Percentiles rank a stretch among this genome's conserved stretches.
These are phyloP conservation scores for Maudiozyma pseudohumilis DNA, from an alignment of 805 yeast species.

Conservation along the genomic window DNA sequence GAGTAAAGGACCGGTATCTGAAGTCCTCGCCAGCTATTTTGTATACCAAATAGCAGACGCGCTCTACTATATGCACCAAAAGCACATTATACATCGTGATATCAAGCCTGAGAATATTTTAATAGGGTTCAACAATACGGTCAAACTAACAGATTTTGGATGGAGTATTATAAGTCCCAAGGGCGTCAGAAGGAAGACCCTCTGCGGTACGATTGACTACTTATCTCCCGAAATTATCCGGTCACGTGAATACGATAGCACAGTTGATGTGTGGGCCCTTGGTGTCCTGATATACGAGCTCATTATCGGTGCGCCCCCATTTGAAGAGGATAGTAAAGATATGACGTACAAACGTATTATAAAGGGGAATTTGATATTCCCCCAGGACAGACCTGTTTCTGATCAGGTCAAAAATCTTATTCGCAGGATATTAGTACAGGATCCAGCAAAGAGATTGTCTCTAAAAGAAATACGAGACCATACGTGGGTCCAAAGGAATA, in stretches of 20 bases:
- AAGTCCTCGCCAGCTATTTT: conserved; percentile 65
- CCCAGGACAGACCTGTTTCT: conserved; percentile 44
- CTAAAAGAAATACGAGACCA: conserved; percentile 57
- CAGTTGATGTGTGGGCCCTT: conserved; percentile 87
- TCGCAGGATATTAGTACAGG: conserved; percentile 47
- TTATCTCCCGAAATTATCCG: conserved; percentile 94
- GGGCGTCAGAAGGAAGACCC: conserved; percentile 53
- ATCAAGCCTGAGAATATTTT: conserved; percentile 90
- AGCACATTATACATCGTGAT: conserved; percentile 81
- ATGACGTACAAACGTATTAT: conserved; percentile 75
- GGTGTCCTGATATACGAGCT: conserved; percentile 83
- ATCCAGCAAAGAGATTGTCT: conserved; percentile 56
- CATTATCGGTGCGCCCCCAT: conserved; percentile 83
- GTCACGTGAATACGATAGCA: conserved; percentile 63
- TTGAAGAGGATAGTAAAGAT: conserved; percentile 70
- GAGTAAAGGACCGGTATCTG: conserved; percentile 58
- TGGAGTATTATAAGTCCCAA: conserved; percentile 74
- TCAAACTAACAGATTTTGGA: conserved; percentile 90
- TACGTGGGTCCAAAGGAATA: conserved; percentile 73
- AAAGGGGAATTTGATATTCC: conserved; percentile 65
- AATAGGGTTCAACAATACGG: conserved; percentile 60
- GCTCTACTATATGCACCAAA: conserved; percentile 63
- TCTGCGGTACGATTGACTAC: conserved; percentile 93
- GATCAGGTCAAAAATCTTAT: conserved; percentile 73
- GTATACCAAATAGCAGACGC: conserved; percentile 79